Conservation (phyloP, 2,329 filamentous ascomycete species). For the Aschersonia sp. region DNA sequence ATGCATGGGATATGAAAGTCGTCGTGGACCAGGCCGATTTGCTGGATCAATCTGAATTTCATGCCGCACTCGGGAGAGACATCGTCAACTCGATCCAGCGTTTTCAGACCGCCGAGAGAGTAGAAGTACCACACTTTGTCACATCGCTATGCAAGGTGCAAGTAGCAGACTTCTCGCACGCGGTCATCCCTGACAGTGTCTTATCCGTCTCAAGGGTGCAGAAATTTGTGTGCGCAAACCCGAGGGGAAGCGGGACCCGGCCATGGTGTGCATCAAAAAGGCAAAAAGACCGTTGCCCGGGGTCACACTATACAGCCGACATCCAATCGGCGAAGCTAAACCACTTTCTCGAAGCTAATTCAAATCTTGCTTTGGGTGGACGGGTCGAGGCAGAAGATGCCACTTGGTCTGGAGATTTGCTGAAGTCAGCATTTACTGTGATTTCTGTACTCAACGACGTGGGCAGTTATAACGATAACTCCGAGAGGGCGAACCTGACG, state of each 20-base stretch:
- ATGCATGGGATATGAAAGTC: constrained; percentile 18
- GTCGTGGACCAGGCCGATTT: constrained; percentile 5
- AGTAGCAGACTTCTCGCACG: constrained; percentile 8
- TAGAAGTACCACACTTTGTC: neutral
- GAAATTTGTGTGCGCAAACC: constrained; percentile 3
- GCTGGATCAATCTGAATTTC: constrained; percentile 4
- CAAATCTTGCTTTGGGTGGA: neutral
- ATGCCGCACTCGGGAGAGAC: constrained; percentile 7
- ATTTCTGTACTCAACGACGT: no score
- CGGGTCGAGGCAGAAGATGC: neutral
- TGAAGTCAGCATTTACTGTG: neutral
- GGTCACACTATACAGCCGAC: neutral
- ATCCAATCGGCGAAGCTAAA: neutral
- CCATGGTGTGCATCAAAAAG: neutral
- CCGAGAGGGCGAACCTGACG: no score
- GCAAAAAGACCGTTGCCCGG: neutral
- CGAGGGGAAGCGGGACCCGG: neutral
- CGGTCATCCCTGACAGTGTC: constrained; percentile 4
- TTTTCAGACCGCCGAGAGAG: neutral
- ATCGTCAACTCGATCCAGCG: constrained; percentile 9
- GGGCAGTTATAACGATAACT: no score
- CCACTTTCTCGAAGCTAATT: neutral
- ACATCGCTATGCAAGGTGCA: constrained; percentile 3
- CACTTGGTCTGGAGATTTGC: neutral
- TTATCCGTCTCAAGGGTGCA: constrained; percentile 12